Base-by-base conservation (phyloP, 768 basidiomycete genomes). In the Termitomyces sp. region DNA sequence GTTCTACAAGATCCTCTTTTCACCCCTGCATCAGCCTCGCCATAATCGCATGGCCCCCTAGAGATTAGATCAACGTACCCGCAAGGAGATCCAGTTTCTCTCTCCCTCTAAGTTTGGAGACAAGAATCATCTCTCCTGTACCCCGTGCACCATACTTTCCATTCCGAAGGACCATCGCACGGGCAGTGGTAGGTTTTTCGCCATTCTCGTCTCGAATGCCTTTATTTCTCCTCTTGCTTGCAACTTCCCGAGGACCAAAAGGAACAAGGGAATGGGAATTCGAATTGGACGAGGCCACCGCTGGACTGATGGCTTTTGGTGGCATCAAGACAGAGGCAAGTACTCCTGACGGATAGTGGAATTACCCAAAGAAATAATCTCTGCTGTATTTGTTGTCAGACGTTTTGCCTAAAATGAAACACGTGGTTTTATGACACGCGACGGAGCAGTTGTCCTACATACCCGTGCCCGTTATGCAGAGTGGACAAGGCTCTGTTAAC, bases 51-150 rank as follows among this genome's bases (percentile, higher is more conserved):
- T n/a, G 18, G 10, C 13, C 49, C 32, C 44, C 40, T 38, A 26
- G 61, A 54, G 52, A 33, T 40, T 43, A 54, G 47, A 40, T 26
- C 35, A 24, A 70, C 74, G 58, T 66, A 88, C 91, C 89, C 63
- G 88, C 88, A 32, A 92, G 73, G 26, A 92, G 77, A 68, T 90
- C 88, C 32, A 93, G 76, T 65, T 92, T 92, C 70, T 92, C 90
- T 65, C 87, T 79, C 1, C 91, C 91, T 50, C 79, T 84, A 61
- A 90, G 80, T 66, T 79, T 87, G 26, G 73, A 79, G 54, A 76
- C 74, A 47, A 80, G 69, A 48, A 85, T 68, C 46, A 90, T 20
- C 70, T 90, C 88, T 18, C 88, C 88, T 6, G 83, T 83, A 43
- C 90, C 89, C 54, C 78, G 78, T 30, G 87, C 77, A 13, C 88